phyloP scores from a whole-genome alignment of 1,284 basidiomycete species.

The Xerocomus nothofagi region DNA sequence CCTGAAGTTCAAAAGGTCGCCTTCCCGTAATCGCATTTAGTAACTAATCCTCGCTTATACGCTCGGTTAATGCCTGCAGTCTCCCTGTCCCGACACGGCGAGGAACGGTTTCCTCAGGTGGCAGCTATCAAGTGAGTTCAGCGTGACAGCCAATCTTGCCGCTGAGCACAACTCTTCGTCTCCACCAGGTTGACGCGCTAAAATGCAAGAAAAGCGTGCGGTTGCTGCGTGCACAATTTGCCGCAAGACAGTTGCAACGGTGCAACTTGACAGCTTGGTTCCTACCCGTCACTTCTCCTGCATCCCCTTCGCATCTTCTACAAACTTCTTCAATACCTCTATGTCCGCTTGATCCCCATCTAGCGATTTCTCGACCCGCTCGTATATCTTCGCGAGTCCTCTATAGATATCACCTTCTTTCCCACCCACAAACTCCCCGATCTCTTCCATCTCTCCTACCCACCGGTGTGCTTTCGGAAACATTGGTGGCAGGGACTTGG shows the following conservation, averaged over 20 bases:
- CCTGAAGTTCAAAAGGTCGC: slow-evolving; percentile 13
- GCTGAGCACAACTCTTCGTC: neutral
- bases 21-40: slow-evolving; percentile 32
- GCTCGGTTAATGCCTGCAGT: slow-evolving; percentile 9
- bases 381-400: slow-evolving; percentile 49
- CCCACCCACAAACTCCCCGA: slow-evolving; percentile 52
- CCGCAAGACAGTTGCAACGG: slow-evolving; percentile 15
- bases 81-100: too few relatives aligned
- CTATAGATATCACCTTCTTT: slow-evolving; percentile 46
- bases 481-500: slow-evolving; percentile 45
- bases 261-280: slow-evolving; percentile 14
- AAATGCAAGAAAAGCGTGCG: slow-evolving; percentile 33
- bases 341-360: slow-evolving; percentile 40
- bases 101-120: neutral
- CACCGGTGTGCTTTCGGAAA: slow-evolving; percentile 61
- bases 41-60: slow-evolving; percentile 24
- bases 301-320: slow-evolving; percentile 39
- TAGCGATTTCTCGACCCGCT: slow-evolving; percentile 43
- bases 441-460: slow-evolving; percentile 63
- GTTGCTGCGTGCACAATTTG: slow-evolving; percentile 17
- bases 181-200: slow-evolving; percentile 22
- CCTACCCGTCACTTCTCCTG: slow-evolving; percentile 7
- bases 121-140: neutral
- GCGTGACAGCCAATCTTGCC: slow-evolving; percentile 4
- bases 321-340: slow-evolving; percentile 45